Evolutionary conservation across 2,329 filamentous ascomycete genomes (phyloP), one percentile per base, ranked within the genome.

Genomic region (Bretziella fagacearum): DNA sequence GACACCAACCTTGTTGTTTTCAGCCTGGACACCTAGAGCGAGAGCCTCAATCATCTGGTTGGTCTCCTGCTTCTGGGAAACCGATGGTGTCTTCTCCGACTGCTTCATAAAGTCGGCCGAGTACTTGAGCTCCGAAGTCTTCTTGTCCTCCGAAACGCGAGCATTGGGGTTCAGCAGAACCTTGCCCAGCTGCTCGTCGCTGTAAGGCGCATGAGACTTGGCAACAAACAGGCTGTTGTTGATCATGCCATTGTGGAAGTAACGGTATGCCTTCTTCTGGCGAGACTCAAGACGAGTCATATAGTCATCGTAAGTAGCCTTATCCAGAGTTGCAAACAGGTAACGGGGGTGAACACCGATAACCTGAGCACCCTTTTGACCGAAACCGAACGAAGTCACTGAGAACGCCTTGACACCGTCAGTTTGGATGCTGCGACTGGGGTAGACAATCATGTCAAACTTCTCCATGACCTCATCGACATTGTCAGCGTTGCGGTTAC

Each of bases 371-470:
- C 91, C 91, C 77, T 98, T 98, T 65, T 98, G 91, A 56, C 91
- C 91, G 70, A 98, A 98, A 65, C 91, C 91, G 63, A 98, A 98
- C 0, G 93, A 98, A 5, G 93, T 98, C 53, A 98, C 85, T 1
- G 86, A 94, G 74, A 98, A 96, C 11, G 91, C 93, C 69, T 96
- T 98, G 71, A 98, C 73, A 53, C 91, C 91, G 58, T 98, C 91
- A 6, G 91, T 98, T 69, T 98, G 91, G 56, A 98, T 87, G 63
- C 78, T 83, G 57, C 84, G 83, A 66, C 83, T 94, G 40, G 91
- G 91, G 66, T 95, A 98, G 53, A 96, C 84, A 55, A 98, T 93
- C 67, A 94, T 83, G 62, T 98, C 91, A 56, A 91, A 98, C 62
- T 95, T 76, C 72, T 96, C 89, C 83, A 98, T 93, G 55, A 87